phyloP scores from a whole-genome alignment of 1,284 basidiomycete species.

The Ustilago esculenta region DNA sequence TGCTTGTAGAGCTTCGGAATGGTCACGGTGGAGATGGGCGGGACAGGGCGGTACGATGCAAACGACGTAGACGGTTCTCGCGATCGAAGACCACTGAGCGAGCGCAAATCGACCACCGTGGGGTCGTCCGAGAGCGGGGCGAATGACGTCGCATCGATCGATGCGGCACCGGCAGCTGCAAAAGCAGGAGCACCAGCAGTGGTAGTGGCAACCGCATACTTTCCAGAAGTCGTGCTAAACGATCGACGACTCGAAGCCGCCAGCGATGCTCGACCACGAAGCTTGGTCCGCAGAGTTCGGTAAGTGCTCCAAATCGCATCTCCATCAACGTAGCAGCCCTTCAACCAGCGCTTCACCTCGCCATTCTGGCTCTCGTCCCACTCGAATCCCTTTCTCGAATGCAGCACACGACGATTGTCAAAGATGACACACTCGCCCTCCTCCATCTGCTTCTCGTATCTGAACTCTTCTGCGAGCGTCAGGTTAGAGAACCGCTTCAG shows the following conservation, averaged over 20 bases:
- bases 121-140: conserved; percentile 54
- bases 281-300: conserved; percentile 44
- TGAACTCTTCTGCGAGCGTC: conserved; percentile 73
- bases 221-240: conserved; percentile 12
- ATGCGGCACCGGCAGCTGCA: not conserved
- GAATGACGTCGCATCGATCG: conserved; percentile 18
- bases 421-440: conserved; percentile 91
- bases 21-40: conserved; percentile 24
- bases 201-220: not conserved
- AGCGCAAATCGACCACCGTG: conserved; percentile 37
- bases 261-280: conserved; percentile 26
- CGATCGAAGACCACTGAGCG: conserved; percentile 24
- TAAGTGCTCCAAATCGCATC: conserved; percentile 76
- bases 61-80: conserved; percentile 28
- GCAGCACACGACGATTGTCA: conserved; percentile 91
- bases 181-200: not conserved
- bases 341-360: conserved; percentile 73
- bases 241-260: conserved; percentile 10
- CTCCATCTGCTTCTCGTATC: conserved; percentile 76
- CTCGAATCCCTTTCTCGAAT: conserved; percentile 83
- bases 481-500: conserved; percentile 75
- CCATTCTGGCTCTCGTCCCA: conserved; percentile 68
- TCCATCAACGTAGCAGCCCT: conserved; percentile 81
- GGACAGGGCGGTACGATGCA: conserved; percentile 45
- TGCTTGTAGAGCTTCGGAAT: conserved; percentile 74